These are phyloP conservation scores for Colletotrichum navitas DNA, from an alignment of 2,329 filamentous ascomycete genomes.

Conservation along the genomic window DNA sequence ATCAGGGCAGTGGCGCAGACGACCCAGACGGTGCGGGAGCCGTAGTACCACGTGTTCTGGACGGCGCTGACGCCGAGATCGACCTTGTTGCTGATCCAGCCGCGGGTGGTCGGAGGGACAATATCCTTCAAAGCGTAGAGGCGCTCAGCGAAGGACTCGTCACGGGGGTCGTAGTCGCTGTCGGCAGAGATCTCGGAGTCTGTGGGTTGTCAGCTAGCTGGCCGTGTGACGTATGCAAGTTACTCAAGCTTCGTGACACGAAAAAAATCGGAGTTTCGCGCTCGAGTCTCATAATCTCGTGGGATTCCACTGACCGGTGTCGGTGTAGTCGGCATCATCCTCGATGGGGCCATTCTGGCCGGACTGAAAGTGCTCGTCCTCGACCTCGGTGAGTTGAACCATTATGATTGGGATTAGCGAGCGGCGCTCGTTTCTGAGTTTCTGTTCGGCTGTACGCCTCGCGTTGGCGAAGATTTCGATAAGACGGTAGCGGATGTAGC, in stretches of 20 bases:
- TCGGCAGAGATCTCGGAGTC: constrained; percentile 89
- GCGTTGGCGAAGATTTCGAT: constrained; percentile 16
- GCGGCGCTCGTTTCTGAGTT: constrained; percentile 15
- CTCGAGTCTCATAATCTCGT: neutral
- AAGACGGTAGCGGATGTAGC: constrained; percentile 13
- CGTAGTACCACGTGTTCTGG: constrained; percentile 71
- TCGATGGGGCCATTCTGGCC: constrained; percentile 78
- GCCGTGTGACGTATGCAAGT: constrained; percentile 25
- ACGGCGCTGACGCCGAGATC: constrained; percentile 68
- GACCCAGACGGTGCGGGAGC: constrained; percentile 86
- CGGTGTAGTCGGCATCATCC: constrained; percentile 92
- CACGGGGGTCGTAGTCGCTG: constrained; percentile 73
- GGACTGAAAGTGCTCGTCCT: constrained; percentile 92
- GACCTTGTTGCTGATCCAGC: constrained; percentile 73
- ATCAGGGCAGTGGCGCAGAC: constrained; percentile 90
- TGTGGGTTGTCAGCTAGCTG: constrained; percentile 50
- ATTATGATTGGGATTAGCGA: constrained; percentile 65
- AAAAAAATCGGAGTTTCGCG: neutral
- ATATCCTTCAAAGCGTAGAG: constrained; percentile 81
- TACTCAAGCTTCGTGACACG: constrained; percentile 1
- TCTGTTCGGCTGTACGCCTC: neutral
- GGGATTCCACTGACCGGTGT: constrained; percentile 77
- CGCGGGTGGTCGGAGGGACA: constrained; percentile 78
- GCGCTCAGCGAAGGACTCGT: constrained; percentile 75
- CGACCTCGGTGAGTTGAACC: constrained; percentile 97